A percentile compares a stretch with the other conserved stretches of the same genome.
Evolutionary conservation across 495 filamentous ascomycete genomes (phyloP).

Genomic region (Penicillium simplicissimum): DNA sequence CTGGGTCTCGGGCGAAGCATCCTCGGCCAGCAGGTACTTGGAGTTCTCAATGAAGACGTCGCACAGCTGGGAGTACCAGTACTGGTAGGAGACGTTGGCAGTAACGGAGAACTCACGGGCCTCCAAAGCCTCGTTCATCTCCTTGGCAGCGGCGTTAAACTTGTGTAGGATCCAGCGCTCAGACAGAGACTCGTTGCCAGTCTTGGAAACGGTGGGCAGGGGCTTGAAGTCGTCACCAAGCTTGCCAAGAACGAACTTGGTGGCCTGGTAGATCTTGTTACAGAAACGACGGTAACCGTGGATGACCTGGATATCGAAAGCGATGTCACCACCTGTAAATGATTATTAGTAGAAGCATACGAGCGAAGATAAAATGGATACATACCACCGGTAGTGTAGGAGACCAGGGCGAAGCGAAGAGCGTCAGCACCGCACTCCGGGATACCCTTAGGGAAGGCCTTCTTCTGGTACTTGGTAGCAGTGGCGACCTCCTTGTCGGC

Average conservation of each 20-base stretch:
- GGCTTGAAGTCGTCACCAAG: slow-evolving; percentile 72
- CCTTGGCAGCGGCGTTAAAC: slow-evolving; percentile 70
- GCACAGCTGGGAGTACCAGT: slow-evolving; percentile 67
- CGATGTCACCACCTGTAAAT: slow-evolving; percentile 67
- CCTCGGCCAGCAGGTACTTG: slow-evolving; percentile 68
- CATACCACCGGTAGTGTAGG: slow-evolving; percentile 80
- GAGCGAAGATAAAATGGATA: slow-evolving; percentile 16
- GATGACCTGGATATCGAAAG: slow-evolving; percentile 82
- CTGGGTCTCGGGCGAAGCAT: slow-evolving; percentile 55
- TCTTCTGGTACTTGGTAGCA: slow-evolving; percentile 77
- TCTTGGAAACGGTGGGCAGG: slow-evolving; percentile 51
- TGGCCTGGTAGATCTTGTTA: slow-evolving; percentile 92
- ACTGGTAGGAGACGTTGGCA: slow-evolving; percentile 65
- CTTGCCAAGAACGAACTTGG: slow-evolving; percentile 62
- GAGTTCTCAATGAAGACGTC: slow-evolving; percentile 77
- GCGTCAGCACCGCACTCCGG: slow-evolving; percentile 88
- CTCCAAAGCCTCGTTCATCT: slow-evolving; percentile 68
- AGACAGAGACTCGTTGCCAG: slow-evolving; percentile 67
- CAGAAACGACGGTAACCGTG: slow-evolving; percentile 81
- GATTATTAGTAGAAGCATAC: slow-evolving; percentile 22
- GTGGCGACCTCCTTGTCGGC: slow-evolving; percentile 70
- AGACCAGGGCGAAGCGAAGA: slow-evolving; percentile 75
- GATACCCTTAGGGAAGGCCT: slow-evolving; percentile 76
- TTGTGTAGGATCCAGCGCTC: slow-evolving; percentile 88
- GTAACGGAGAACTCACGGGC: slow-evolving; percentile 69